Evolutionary conservation across 1,284 basidiomycete species (phyloP).

Genomic region (Apiotrichum sp.): DNA sequence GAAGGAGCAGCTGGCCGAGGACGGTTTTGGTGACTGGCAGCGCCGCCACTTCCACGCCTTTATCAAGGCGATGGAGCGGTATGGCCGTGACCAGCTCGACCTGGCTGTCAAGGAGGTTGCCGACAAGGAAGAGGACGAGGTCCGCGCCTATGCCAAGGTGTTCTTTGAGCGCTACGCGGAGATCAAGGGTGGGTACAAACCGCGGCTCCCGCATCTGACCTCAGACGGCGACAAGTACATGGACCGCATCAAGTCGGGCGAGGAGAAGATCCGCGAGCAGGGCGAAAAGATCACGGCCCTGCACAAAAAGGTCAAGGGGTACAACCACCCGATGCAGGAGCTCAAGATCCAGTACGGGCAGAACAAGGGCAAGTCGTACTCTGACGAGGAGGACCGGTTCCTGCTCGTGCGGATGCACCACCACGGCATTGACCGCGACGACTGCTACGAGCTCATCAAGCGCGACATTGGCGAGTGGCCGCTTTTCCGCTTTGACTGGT

Average conservation of each 20-base stretch:
- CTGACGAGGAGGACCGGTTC: constrained; percentile 95
- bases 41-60: constrained; percentile 90
- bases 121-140: constrained; percentile 75
- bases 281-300: constrained; percentile 71
- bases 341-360: constrained; percentile 89
- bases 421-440: constrained; percentile 86
- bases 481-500: constrained; percentile 98
- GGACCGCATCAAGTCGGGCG: constrained; percentile 71
- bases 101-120: constrained; percentile 70
- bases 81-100: constrained; percentile 75
- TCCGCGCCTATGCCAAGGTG: constrained; percentile 71
- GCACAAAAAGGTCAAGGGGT: constrained; percentile 76
- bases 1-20: constrained; percentile 70
- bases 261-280: constrained; percentile 63
- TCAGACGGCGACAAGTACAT: constrained; percentile 72
- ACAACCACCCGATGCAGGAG: constrained; percentile 86
- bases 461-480: constrained; percentile 92
- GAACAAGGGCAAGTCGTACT: constrained; percentile 92
- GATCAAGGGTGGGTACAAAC: constrained; percentile 59
- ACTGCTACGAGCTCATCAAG: constrained; percentile 94
- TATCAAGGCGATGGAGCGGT: constrained; percentile 72
- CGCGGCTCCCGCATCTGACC: constrained; percentile 7
- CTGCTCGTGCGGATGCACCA: constrained; percentile 83
- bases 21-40: constrained; percentile 87
- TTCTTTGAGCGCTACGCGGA: constrained; percentile 90